Conservation (phyloP, 2,329 filamentous ascomycete species). For the Colletotrichum liaoningense region DNA sequence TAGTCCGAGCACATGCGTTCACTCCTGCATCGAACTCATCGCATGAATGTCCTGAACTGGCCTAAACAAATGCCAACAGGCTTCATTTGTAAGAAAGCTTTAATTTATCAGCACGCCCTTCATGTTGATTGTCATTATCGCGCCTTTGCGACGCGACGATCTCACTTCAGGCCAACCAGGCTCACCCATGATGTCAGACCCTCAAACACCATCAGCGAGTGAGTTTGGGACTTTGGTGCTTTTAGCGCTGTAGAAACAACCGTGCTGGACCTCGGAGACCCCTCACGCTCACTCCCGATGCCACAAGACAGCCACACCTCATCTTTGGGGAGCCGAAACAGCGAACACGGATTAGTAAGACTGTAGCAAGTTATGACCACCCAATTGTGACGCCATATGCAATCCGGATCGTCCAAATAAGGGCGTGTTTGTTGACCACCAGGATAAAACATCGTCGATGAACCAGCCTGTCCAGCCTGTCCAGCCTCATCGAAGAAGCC, state of each 20-base stretch:
- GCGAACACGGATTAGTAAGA: neutral
- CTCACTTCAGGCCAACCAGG: neutral
- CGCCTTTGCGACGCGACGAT: slow-evolving; percentile 9
- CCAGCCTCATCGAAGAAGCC: neutral
- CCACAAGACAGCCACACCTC: neutral
- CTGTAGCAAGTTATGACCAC: no score
- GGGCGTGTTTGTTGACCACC: neutral
- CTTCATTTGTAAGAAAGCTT: neutral
- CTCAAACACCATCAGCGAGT: no score
- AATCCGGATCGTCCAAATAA: neutral
- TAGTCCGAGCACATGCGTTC: neutral
- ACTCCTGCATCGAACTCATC: neutral
- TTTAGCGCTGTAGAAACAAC: neutral
- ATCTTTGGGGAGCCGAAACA: neutral
- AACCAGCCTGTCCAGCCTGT: no score
- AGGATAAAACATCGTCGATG: neutral
- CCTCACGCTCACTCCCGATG: neutral
- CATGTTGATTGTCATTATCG: neutral
- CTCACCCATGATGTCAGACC: slow-evolving; percentile 21
- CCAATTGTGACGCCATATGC: slow-evolving; percentile 22
- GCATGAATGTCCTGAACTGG: neutral
- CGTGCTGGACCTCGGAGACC: neutral
- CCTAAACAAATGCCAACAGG: neutral
- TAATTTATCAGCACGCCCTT: slow-evolving; percentile 8
- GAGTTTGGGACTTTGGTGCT: neutral